Evolutionary conservation across 108 stramenopile genomes (phyloP), one percentile per base, ranked within the genome.

Genomic region (Conticribra guillardii): DNA sequence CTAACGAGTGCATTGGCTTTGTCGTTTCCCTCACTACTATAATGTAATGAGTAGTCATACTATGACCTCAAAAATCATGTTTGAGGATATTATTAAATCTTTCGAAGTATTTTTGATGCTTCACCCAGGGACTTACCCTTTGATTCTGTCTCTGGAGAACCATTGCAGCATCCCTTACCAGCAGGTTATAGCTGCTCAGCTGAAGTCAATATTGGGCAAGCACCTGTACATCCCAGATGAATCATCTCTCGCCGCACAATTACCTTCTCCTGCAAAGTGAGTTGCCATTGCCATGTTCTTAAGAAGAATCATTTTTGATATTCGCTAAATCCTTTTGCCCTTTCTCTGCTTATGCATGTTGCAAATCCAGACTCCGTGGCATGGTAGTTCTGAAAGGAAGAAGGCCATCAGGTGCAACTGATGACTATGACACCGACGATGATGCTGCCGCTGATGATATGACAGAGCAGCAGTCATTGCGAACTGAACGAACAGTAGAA

Each of bases 71-170:
- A 90, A 91, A 66, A 95, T 97, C 45, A 24, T 69, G n/a, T 97
- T 99, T 75, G 73, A 66, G 57, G 92, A 92, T 54, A 85, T 92
- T 49, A 73, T 96, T 60, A 69, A 81, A 32, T 85, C 88, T 22
- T 86, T 97, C 26, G 61, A 83, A 3, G 80, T 72, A 31, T 95
- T 89, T 57, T 67, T 94, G 3, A 34, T 70, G 37, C 60, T 67
- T 2, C 69, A 90, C 60, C 84, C 85, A 14, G 51, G 82, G 15
- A 79, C 91, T 1, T 94, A 84, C 59, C 98, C 99, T 26, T 84
- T 99, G 51, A 97, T 99, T 67, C 68, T 99, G 48, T 92, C 89
- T 15, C 51, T 99, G 51, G 99, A 99, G 74, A 98, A 98, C 81
- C 99, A 99, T 79, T 99, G 99, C 70, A 82, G 81, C 49, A 69